These are phyloP conservation scores for Suillus subaureus DNA, from an alignment of 768 basidiomycete genomes.

Conservation along the genomic window DNA sequence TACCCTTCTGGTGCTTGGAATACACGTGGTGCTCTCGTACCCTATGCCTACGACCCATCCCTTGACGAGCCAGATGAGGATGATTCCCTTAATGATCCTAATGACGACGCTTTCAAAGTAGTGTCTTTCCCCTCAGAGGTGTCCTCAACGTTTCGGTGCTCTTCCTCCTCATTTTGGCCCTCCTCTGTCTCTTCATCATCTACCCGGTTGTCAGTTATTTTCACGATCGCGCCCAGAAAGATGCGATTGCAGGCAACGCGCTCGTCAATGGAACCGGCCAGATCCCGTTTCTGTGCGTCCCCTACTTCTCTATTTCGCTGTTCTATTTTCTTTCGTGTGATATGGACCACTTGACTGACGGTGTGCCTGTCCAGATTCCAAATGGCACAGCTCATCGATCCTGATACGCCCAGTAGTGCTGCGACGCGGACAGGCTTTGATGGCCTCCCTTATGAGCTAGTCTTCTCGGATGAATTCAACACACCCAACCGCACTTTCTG, in stretches of 20 bases:
- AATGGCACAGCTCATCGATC: conserved; percentile 69
- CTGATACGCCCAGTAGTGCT: conserved; percentile 62
- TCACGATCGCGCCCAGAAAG: conserved; percentile 37
- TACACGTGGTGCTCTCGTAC: conserved; percentile 46
- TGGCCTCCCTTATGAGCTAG: conserved; percentile 64
- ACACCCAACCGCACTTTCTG: conserved; percentile 51
- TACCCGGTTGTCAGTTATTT: conserved; percentile 75
- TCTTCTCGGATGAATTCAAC: conserved; percentile 71
- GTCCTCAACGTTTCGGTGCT: conserved; percentile 73
- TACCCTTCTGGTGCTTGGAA: conserved; percentile 51
- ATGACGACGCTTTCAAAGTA: conserved; percentile 32
- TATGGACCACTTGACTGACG: neutral
- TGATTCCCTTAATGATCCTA: conserved; percentile 72
- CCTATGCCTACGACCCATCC: conserved; percentile 73
- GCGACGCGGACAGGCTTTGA: conserved; percentile 71
- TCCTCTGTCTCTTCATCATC: conserved; percentile 78
- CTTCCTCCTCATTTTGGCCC: conserved; percentile 54
- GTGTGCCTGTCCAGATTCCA: conserved; percentile 23
- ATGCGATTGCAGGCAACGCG: conserved; percentile 62
- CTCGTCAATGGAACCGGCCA: conserved; percentile 72
- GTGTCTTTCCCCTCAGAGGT: conserved; percentile 45
- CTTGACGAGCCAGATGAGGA: conserved; percentile 69
- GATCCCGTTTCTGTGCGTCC: conserved; percentile 51
- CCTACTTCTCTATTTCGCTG: conserved; percentile 2
- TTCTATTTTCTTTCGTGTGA: conserved; percentile 15